Conservation (phyloP, 2,329 filamentous ascomycete genomes). For the Paramyrothecium roridum region DNA sequence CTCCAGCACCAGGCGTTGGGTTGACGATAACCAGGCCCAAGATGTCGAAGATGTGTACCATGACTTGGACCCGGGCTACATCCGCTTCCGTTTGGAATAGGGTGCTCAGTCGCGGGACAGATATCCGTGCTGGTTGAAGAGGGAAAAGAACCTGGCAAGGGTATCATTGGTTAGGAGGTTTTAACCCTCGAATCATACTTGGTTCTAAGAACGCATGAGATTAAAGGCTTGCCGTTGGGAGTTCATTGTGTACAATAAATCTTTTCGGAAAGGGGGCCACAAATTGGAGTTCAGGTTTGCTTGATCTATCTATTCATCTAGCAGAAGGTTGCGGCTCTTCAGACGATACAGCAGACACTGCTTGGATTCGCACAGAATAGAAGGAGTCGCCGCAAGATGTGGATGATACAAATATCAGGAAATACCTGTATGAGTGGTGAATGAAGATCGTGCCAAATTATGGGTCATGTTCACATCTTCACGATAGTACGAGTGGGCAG, state of each 20-base stretch:
- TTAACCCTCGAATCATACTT: no score
- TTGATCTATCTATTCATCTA: background rate
- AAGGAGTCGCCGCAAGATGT: no score
- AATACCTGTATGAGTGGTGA: no score
- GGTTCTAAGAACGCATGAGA: background rate
- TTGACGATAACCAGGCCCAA: conserved; percentile 9
- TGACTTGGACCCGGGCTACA: background rate
- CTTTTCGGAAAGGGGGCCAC: background rate
- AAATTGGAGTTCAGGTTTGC: background rate
- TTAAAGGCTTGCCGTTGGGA: background rate
- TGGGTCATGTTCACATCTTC: no score
- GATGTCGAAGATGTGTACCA: background rate
- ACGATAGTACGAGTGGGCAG: no score
- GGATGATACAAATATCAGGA: no score
- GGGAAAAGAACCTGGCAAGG: background rate
- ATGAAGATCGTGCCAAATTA: no score
- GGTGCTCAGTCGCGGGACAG: background rate
- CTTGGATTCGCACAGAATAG: no score
- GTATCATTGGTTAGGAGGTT: no score
- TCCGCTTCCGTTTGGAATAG: background rate
- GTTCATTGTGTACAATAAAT: background rate
- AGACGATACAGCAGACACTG: no score
- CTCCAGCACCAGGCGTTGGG: conserved; percentile 7
- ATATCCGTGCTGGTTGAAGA: background rate
- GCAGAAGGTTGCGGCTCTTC: no score